Conservation (phyloP, 2,329 filamentous ascomycete species). For the Hypoxylon sp. region DNA sequence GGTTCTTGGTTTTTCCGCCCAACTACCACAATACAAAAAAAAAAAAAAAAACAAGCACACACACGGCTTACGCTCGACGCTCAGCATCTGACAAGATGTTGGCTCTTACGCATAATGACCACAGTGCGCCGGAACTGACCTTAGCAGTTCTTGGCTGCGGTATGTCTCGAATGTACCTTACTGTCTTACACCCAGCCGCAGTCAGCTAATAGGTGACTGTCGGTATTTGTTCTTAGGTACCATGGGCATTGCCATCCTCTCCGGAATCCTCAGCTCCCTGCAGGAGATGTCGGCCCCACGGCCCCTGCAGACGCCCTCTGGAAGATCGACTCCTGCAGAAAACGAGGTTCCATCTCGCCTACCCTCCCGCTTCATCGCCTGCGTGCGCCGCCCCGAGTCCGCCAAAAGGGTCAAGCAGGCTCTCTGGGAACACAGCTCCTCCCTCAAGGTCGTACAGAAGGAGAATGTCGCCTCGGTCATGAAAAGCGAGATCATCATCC, state of each 20-base stretch:
- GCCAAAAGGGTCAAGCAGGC: conserved; percentile 77
- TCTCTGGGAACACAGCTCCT: conserved; percentile 73
- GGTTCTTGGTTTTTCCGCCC: conserved; percentile 7
- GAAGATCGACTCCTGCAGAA: conserved; percentile 60
- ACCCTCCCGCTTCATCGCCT: conserved; percentile 84
- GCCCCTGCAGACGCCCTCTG: conserved; percentile 62
- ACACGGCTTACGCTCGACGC: not conserved
- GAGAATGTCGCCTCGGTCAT: conserved; percentile 78
- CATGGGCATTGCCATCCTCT: conserved; percentile 88
- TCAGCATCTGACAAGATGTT: conserved; percentile 48
- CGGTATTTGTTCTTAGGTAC: conserved; percentile 68
- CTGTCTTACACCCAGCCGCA: conserved; percentile 5
- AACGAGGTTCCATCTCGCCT: conserved; percentile 69
- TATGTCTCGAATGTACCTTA: conserved; percentile 58
- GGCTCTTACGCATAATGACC: conserved; percentile 52
- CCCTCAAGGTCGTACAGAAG: conserved; percentile 77
- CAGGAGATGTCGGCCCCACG: conserved; percentile 65
- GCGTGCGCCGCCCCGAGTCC: conserved; percentile 79
- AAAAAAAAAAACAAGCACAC: conserved; percentile 13
- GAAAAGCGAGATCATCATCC: conserved; percentile 79
- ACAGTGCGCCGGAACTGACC: conserved; percentile 70
- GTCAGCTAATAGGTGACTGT: conserved; percentile 34
- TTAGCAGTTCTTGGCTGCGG: conserved; percentile 87
- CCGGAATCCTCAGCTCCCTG: conserved; percentile 82
- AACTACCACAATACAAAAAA: conserved; percentile 12